phyloP scores from a whole-genome alignment of 164 flowering plant species.

The Nelumbo lutea region DNA sequence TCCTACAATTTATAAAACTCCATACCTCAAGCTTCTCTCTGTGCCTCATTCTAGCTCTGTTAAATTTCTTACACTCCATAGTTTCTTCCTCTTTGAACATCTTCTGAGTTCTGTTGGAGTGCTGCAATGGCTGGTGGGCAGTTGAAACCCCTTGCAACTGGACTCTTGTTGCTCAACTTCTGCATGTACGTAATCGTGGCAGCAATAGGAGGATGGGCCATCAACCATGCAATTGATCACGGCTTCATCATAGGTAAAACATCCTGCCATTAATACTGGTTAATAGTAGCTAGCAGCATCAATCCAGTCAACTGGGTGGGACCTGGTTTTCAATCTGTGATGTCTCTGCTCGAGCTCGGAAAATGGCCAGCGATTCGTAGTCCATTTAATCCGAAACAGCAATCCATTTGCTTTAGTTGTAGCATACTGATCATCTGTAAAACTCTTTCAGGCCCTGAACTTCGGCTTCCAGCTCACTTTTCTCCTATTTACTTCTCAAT shows the following conservation, averaged over 20 bases:
- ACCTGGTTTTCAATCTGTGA: no score
- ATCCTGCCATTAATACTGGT: background rate
- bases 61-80: no score
- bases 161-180: constrained; percentile 70
- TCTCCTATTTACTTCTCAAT: constrained; percentile 83
- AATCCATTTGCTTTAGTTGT: no score
- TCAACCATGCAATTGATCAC: constrained; percentile 68
- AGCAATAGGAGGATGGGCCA: constrained; percentile 87
- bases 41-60: no score
- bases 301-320: no score
- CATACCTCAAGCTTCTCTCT: no score
- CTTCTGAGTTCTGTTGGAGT: background rate
- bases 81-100: no score
- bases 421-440: background rate
- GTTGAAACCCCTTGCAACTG: constrained; percentile 44
- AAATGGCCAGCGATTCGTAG: no score
- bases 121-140: constrained; percentile 38
- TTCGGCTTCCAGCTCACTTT: constrained; percentile 73
- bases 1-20: no score
- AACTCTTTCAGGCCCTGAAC: constrained; percentile 46
- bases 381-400: no score
- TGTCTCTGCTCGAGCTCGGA: no score
- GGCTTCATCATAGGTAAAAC: constrained; percentile 78
- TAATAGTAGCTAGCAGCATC: no score
- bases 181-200: constrained; percentile 75